A percentile compares a stretch with the other conserved stretches of the same genome.
phyloP scores from a whole-genome alignment of 2,329 filamentous ascomycete genomes.

The Trichoderma sp. region DNA sequence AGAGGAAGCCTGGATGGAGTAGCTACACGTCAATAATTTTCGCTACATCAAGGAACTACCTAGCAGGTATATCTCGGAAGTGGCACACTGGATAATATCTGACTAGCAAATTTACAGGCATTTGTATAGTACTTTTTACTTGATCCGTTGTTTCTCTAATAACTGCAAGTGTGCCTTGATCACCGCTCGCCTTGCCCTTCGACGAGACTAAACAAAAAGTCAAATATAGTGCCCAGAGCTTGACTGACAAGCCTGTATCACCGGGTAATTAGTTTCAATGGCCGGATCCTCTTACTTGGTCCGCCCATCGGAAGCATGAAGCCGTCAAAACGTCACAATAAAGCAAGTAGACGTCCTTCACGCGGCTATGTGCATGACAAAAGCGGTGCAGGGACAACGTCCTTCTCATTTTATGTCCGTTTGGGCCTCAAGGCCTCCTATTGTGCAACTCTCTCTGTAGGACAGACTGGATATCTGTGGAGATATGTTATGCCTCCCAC shows the following conservation, averaged over 20 bases:
- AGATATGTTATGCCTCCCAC: not conserved
- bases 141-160: not conserved
- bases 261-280: not conserved
- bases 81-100: no score
- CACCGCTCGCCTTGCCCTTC: not conserved
- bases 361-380: not conserved
- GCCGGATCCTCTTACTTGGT: not conserved
- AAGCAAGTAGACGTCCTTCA: not conserved
- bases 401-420: not conserved
- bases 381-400: not conserved
- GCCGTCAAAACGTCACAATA: not conserved
- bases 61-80: no score
- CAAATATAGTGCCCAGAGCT: not conserved
- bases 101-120: no score
- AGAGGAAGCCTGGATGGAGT: not conserved
- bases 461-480: not conserved
- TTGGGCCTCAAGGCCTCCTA: not conserved
- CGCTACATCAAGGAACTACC: no score
- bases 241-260: not conserved
- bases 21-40: no score
- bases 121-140: not conserved
- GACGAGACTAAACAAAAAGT: not conserved
- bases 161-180: not conserved
- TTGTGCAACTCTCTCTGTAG: not conserved
- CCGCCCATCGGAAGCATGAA: not conserved